phyloP scores from a whole-genome alignment of 2,329 filamentous ascomycete genomes.

The Aspergillus luchuensis region DNA sequence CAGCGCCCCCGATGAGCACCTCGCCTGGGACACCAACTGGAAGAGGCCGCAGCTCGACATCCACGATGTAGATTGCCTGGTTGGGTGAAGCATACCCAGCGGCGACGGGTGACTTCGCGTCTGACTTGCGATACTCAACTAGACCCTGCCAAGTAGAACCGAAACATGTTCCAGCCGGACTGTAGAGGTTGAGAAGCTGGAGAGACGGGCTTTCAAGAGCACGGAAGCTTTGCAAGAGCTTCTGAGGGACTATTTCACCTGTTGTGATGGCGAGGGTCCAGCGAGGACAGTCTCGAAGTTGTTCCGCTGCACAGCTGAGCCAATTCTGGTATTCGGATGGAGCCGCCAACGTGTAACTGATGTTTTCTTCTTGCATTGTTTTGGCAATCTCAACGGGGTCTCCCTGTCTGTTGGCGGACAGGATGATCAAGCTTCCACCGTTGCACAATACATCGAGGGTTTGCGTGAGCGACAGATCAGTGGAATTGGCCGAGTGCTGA shows the following conservation, averaged over 20 bases:
- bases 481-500: not conserved
- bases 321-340: slow-evolving; percentile 24
- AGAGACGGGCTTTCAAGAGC: not conserved
- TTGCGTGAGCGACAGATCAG: slow-evolving; percentile 7
- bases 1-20: slow-evolving; percentile 10
- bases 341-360: slow-evolving; percentile 24
- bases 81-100: not conserved
- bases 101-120: not conserved
- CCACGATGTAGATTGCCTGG: slow-evolving; percentile 1
- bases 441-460: slow-evolving; percentile 23
- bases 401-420: slow-evolving; percentile 12
- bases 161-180: not conserved
- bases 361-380: slow-evolving; percentile 20
- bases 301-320: slow-evolving; percentile 17
- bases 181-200: slow-evolving; percentile 7
- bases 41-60: not conserved
- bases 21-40: slow-evolving; percentile 9
- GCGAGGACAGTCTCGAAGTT: slow-evolving; percentile 3
- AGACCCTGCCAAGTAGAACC: not conserved
- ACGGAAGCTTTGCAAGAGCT: not conserved
- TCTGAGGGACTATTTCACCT: not conserved
- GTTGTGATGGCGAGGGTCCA: slow-evolving; percentile 1
- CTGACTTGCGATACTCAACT: not conserved
- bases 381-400: slow-evolving; percentile 22
- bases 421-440: slow-evolving; percentile 22